phyloP scores from a whole-genome alignment of 73 alveolate species.

The Durusdinium trenchii region DNA sequence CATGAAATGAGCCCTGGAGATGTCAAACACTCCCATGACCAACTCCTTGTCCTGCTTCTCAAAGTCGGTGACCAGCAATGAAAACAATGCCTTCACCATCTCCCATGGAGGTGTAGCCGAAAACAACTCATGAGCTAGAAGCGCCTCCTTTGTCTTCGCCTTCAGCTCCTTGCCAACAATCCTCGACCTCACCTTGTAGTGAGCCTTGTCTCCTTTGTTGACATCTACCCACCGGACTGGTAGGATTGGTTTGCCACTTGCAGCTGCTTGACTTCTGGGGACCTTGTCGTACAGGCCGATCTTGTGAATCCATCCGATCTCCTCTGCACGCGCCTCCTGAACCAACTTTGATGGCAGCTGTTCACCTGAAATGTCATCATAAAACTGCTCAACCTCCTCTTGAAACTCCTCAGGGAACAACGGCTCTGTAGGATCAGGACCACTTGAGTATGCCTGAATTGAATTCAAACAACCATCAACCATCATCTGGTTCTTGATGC shows the following conservation, averaged over 20 bases:
- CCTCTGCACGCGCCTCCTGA: not conserved
- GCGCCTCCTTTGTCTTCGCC: conserved; percentile 43
- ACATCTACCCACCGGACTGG: conserved; percentile 41
- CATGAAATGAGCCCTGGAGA: conserved; percentile 44
- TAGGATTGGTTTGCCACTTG: not conserved
- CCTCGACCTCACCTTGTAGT: not conserved
- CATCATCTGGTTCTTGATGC: not conserved
- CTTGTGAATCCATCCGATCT: conserved; percentile 3
- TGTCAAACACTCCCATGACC: conserved; percentile 36
- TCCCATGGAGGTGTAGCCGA: conserved; percentile 76
- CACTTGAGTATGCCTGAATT: not conserved
- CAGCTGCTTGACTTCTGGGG: not conserved
- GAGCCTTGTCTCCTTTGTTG: conserved; percentile 35
- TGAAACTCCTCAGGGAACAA: too few relatives aligned
- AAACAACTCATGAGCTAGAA: conserved; percentile 45
- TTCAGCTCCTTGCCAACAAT: conserved; percentile 65
- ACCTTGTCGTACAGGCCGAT: conserved; percentile 52
- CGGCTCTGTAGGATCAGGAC: conserved; percentile 4
- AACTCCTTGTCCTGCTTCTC: not conserved
- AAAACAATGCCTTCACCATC: conserved; percentile 21
- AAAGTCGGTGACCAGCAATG: conserved; percentile 28
- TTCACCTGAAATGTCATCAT: conserved; percentile 8
- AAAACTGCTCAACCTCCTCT: not conserved
- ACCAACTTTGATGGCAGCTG: not conserved
- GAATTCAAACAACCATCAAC: not conserved